Evolutionary conservation across 768 basidiomycete species (phyloP).

Genomic region (Daedaleopsis sinensis): DNA sequence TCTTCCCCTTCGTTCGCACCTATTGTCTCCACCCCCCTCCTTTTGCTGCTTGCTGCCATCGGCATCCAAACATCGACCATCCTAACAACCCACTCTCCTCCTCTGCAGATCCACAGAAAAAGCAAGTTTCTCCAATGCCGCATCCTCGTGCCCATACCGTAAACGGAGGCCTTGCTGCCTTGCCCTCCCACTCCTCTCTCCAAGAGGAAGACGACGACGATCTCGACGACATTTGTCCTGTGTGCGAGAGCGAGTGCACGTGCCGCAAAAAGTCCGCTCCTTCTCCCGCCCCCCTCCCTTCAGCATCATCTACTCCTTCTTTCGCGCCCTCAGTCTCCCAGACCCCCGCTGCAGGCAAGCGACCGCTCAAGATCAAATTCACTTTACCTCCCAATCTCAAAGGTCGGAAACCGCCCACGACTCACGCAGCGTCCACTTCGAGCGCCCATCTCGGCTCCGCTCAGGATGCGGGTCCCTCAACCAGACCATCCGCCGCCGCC

Average conservation of each 20-base stretch:
- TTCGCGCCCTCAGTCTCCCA: slow-evolving; percentile 33
- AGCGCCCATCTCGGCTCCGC: slow-evolving; percentile 12
- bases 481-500: slow-evolving; percentile 27
- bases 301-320: slow-evolving; percentile 38
- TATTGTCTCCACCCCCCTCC: background rate
- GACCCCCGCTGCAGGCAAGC: slow-evolving; percentile 27
- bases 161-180: slow-evolving; percentile 40
- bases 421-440: slow-evolving; percentile 3
- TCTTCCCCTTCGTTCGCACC: background rate
- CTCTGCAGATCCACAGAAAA: slow-evolving; percentile 43
- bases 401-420: slow-evolving; percentile 24
- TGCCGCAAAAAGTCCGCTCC: slow-evolving; percentile 55
- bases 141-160: slow-evolving; percentile 70
- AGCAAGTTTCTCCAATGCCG: slow-evolving; percentile 65
- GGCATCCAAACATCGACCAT: background rate
- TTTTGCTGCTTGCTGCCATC: slow-evolving; percentile 6
- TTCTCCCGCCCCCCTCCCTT: slow-evolving; percentile 31
- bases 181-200: slow-evolving; percentile 10
- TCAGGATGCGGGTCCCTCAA: slow-evolving; percentile 13
- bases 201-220: slow-evolving; percentile 60
- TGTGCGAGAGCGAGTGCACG: slow-evolving; percentile 90
- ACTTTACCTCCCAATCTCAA: slow-evolving; percentile 59
- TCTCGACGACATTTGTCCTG: slow-evolving; percentile 86
- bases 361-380: slow-evolving; percentile 73
- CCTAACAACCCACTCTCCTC: slow-evolving; percentile 12